A percentile compares a stretch with the other conserved stretches of the same genome.
These are phyloP conservation scores for Cardamine chenopodiifolia DNA, from an alignment of 345 rosid genomes.

Conservation along the genomic window DNA sequence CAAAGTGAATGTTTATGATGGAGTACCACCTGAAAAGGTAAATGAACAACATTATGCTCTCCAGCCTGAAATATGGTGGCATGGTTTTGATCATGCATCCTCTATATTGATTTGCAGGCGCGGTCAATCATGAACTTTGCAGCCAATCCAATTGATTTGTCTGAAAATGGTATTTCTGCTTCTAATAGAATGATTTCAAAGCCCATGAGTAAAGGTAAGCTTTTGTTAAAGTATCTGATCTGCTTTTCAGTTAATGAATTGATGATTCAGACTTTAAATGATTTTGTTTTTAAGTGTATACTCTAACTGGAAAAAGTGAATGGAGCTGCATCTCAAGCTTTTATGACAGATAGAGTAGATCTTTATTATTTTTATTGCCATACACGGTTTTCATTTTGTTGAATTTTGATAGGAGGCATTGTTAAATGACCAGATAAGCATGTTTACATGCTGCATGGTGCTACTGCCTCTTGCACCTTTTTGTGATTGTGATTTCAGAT, in stretches of 20 bases:
- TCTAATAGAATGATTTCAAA: constrained; percentile 49
- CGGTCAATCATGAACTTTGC: constrained; percentile 82
- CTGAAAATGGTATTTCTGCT: constrained; percentile 51
- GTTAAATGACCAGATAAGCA: not conserved
- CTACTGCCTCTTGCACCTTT: not conserved
- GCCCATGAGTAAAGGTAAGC: constrained; percentile 57
- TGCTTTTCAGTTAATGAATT: constrained; percentile 6
- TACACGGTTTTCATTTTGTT: not conserved
- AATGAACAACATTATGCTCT: constrained; percentile 43
- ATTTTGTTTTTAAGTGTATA: constrained; percentile 5
- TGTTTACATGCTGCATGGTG: constrained; percentile 8
- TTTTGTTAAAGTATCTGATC: constrained; percentile 34
- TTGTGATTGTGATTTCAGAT: not conserved
- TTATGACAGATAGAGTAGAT: not conserved
- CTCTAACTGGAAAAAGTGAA: constrained; percentile 13
- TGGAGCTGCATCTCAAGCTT: constrained; percentile 23
- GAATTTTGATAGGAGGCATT: not conserved
- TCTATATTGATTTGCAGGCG: constrained; percentile 71
- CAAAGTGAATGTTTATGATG: constrained; percentile 86
- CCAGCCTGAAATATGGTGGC: constrained; percentile 47
- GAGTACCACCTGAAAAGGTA: constrained; percentile 88
- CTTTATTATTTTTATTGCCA: not conserved
- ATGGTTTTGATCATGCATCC: constrained; percentile 48
- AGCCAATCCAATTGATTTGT: constrained; percentile 59
- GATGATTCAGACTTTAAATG: constrained; percentile 20